These are phyloP conservation scores for Cyberlindnera bimundalis DNA, from an alignment of 805 yeast species.

Conservation along the genomic window DNA sequence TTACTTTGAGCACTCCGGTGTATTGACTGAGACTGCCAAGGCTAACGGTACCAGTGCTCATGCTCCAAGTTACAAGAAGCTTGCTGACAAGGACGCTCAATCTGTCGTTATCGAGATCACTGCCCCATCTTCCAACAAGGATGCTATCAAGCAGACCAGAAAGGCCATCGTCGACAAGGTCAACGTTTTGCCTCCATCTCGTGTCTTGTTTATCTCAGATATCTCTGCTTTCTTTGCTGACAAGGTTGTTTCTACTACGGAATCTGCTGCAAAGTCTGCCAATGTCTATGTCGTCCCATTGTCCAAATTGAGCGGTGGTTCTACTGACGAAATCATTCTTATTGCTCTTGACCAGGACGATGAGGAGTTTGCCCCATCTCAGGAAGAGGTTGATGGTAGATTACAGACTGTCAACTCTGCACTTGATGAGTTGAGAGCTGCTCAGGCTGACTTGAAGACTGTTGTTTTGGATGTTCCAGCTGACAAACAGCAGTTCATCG, in stretches of 20 bases:
- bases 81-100: slow-evolving; percentile 38
- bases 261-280: slow-evolving; percentile 39
- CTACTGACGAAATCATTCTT: slow-evolving; percentile 46
- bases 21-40: slow-evolving; percentile 40
- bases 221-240: slow-evolving; percentile 59
- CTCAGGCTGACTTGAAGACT: slow-evolving; percentile 50
- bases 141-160: slow-evolving; percentile 60
- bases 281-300: slow-evolving; percentile 59
- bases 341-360: slow-evolving; percentile 43
- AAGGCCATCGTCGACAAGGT: slow-evolving; percentile 70
- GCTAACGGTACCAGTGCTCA: slow-evolving; percentile 43
- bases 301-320: slow-evolving; percentile 44
- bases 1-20: slow-evolving; percentile 53
- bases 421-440: slow-evolving; percentile 55
- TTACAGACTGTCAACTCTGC: slow-evolving; percentile 52
- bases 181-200: slow-evolving; percentile 66
- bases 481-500: slow-evolving; percentile 54
- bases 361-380: slow-evolving; percentile 73
- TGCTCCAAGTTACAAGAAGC: slow-evolving; percentile 43
- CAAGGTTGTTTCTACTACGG: slow-evolving; percentile 42
- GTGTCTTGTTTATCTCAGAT: slow-evolving; percentile 55
- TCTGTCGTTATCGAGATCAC: slow-evolving; percentile 61
- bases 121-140: slow-evolving; percentile 44
- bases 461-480: slow-evolving; percentile 49
- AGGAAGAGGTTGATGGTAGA: slow-evolving; percentile 52